These are phyloP conservation scores for Cyclotella cryptica DNA, from an alignment of 108 stramenopile genomes.

Conservation along the genomic window DNA sequence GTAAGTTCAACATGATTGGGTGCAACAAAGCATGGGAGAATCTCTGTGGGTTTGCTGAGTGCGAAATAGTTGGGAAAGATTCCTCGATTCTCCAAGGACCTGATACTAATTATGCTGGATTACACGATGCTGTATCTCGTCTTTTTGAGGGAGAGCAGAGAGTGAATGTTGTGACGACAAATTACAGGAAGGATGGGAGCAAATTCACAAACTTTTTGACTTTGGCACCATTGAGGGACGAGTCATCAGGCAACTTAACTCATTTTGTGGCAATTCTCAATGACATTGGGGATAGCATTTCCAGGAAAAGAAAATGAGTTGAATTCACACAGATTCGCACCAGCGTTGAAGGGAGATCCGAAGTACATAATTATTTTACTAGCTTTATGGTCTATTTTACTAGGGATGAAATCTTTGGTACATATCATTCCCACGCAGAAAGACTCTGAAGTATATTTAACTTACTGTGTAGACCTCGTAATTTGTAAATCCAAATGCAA, in stretches of 20 bases:
- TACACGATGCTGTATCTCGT: constrained; percentile 17
- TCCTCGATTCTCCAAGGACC: constrained; percentile 23
- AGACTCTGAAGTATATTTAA: too few relatives aligned
- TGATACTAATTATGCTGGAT: constrained; percentile 23
- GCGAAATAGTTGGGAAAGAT: constrained; percentile 21
- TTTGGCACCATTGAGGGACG: constrained; percentile 26
- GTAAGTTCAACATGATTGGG: constrained; percentile 24
- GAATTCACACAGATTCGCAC: too few relatives aligned
- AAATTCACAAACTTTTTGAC: constrained; percentile 28
- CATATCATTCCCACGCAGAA: too few relatives aligned
- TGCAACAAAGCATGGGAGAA: constrained; percentile 46
- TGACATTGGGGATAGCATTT: constrained; percentile 14
- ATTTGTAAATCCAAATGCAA: too few relatives aligned
- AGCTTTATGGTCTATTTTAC: too few relatives aligned
- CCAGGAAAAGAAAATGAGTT: too few relatives aligned
- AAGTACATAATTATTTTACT: too few relatives aligned
- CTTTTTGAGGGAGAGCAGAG: constrained; percentile 22
- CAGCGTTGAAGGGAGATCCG: too few relatives aligned
- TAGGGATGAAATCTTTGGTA: too few relatives aligned
- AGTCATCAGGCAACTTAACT: constrained; percentile 14
- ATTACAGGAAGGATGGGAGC: constrained; percentile 28
- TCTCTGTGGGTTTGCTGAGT: constrained; percentile 33
- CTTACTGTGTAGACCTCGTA: too few relatives aligned
- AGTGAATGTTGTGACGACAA: constrained; percentile 25
- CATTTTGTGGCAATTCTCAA: constrained; percentile 33